Base-by-base conservation (phyloP, 2,329 filamentous ascomycete genomes). In the Zalaria obscura region DNA sequence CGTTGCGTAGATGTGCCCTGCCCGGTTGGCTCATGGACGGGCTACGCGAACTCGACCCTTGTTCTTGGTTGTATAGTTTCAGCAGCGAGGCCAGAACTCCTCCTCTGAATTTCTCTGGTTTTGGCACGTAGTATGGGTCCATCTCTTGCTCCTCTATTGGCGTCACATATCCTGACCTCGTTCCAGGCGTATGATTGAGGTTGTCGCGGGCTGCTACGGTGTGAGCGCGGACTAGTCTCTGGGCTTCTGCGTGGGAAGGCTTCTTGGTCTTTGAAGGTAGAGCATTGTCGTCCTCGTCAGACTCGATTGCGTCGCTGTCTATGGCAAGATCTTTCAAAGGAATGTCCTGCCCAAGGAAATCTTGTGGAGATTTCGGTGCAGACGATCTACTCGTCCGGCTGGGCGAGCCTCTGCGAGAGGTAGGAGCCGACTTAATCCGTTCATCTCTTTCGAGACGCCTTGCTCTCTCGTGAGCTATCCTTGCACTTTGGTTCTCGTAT, bases 11-110 rank as follows among this genome's bases (percentile, higher is more conserved):
- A 31, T 45, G 40, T 10, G 45, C 43, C 31, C 40, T 38, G 6
- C 31, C 43, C 9, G 42, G 25, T 4, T 40, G 33, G 33, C 45
- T 50, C 7, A 43, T 43, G 7, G 43, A 47, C 10, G 46, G 35
- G 5, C 40, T 41, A 4, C 40, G 40, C 5, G 27, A 35, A 6
- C 40, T 35, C n/a, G 40, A 27, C 25, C 38, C 37, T 5, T 44
- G 40, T 18, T 45, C 38, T 7, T 55, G 65, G 44, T 76, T 70
- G 52, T 84, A 80, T 6, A 87, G 67, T 57, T 79, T 83, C 39
- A 91, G 64, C 0, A 93, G 64, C 0, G 78, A 80, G 2, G 79
- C 78, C 1, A 93, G 65, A 37, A 89, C 75, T 27, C 85, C 83
- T 27, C 78, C 80, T 39, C 78, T 75, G 56, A 84, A 88, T 47